Conservation (phyloP, 2,329 filamentous ascomycete species). For the Fusarium lyarnte region DNA sequence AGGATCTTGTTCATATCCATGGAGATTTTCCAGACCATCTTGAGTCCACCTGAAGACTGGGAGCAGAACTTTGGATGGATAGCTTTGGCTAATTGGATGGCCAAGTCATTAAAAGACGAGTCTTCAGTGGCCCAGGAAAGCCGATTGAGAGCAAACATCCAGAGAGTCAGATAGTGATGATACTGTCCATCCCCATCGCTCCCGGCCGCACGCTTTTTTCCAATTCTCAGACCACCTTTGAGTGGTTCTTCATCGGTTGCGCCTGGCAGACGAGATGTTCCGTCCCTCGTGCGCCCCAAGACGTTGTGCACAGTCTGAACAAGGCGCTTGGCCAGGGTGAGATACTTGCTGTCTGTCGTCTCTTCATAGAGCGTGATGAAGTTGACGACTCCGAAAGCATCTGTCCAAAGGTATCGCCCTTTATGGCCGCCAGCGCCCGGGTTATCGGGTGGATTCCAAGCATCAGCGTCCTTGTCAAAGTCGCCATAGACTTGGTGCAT, state of each 20-base stretch:
- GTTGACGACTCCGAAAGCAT: constrained; percentile 68
- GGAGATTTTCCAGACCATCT: constrained; percentile 67
- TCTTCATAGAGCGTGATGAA: constrained; percentile 63
- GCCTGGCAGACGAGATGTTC: constrained; percentile 55
- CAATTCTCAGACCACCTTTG: constrained; percentile 65
- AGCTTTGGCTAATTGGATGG: constrained; percentile 60
- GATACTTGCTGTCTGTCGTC: constrained; percentile 51
- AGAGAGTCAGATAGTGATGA: constrained; percentile 68
- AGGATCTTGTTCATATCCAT: constrained; percentile 58
- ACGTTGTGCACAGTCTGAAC: constrained; percentile 61
- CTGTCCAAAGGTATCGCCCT: constrained; percentile 70
- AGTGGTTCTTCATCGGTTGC: constrained; percentile 63
- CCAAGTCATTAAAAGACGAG: constrained; percentile 58
- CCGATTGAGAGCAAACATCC: constrained; percentile 70
- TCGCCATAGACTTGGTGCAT: constrained; percentile 53
- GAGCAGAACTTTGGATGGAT: constrained; percentile 63
- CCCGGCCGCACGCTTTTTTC: constrained; percentile 60
- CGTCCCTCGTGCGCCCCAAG: constrained; percentile 63
- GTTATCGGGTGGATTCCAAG: constrained; percentile 58
- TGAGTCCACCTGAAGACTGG: constrained; percentile 25
- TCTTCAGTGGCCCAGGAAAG: constrained; percentile 59
- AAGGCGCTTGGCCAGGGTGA: constrained; percentile 59
- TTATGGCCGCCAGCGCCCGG: constrained; percentile 62
- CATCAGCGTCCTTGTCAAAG: constrained; percentile 38
- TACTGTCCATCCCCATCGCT: constrained; percentile 68